A percentile compares a stretch with the other conserved stretches of the same genome.
phyloP scores from a whole-genome alignment of 345 rosid species.

The Cochlearia excelsa region DNA sequence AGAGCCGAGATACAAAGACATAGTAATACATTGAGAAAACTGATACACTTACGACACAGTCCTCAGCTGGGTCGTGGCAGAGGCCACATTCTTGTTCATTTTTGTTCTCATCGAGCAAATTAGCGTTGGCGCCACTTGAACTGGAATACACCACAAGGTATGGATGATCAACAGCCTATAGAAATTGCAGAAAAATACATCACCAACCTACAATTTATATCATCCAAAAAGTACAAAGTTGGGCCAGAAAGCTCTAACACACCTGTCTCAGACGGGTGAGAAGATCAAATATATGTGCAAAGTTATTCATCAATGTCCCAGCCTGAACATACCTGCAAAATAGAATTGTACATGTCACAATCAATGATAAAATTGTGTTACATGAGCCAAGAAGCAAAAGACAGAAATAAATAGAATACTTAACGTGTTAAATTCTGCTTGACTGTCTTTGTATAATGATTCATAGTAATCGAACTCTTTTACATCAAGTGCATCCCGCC shows the following conservation, averaged over 20 bases:
- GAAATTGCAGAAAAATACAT: slow-evolving; percentile 31
- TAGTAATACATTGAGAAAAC: neutral
- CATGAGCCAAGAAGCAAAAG: slow-evolving; percentile 22
- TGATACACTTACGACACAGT: slow-evolving; percentile 57
- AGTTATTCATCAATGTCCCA: slow-evolving; percentile 90
- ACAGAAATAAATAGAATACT: slow-evolving; percentile 19
- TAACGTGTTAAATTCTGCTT: slow-evolving; percentile 86
- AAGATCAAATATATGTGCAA: slow-evolving; percentile 95
- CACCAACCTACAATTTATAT: slow-evolving; percentile 20
- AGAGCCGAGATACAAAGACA: slow-evolving; percentile 6
- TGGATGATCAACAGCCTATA: slow-evolving; percentile 97
- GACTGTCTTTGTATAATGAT: slow-evolving; percentile 80
- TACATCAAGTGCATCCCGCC: slow-evolving; percentile 80
- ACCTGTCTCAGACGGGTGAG: slow-evolving; percentile 97
- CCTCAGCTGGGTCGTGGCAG: slow-evolving; percentile 82
- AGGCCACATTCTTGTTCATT: slow-evolving; percentile 65
- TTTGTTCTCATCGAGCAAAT: slow-evolving; percentile 32
- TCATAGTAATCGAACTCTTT: slow-evolving; percentile 85
- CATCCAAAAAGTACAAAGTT: slow-evolving; percentile 5
- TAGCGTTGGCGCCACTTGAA: slow-evolving; percentile 45
- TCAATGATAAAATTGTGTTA: slow-evolving; percentile 6
- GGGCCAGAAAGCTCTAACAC: slow-evolving; percentile 23
- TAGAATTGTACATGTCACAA: slow-evolving; percentile 12
- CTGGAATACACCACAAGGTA: slow-evolving; percentile 84
- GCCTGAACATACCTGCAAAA: slow-evolving; percentile 68